phyloP scores from a whole-genome alignment of 2,329 filamentous ascomycete species.

The Aspergillus ochraceoroseus region DNA sequence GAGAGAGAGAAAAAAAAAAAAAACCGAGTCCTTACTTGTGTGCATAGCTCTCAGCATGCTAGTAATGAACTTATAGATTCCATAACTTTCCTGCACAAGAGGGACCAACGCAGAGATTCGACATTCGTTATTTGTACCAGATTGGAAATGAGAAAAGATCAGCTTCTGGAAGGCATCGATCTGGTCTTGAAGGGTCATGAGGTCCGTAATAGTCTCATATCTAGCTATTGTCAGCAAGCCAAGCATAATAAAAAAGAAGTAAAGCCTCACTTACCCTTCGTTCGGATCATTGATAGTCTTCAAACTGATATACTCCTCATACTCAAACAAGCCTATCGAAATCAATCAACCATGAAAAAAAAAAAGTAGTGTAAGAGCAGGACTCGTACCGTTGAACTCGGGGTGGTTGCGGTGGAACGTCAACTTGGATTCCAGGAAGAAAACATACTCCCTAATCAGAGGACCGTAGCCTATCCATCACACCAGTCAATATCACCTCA shows the following conservation, averaged over 20 bases:
- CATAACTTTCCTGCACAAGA: slow-evolving; percentile 94
- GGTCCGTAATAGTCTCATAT: slow-evolving; percentile 89
- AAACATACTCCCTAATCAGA: slow-evolving; percentile 93
- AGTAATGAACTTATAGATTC: slow-evolving; percentile 98
- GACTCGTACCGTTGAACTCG: slow-evolving; percentile 77
- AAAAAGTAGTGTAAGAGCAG: background rate
- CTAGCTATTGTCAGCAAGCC: slow-evolving; percentile 36
- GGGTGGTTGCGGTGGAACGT: slow-evolving; percentile 95
- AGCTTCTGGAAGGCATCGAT: slow-evolving; percentile 98
- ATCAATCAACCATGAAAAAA: slow-evolving; percentile 4
- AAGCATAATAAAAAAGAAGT: background rate
- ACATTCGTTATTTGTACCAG: slow-evolving; percentile 90
- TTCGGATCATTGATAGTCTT: slow-evolving; percentile 99
- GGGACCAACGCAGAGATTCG: slow-evolving; percentile 90
- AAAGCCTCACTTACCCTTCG: slow-evolving; percentile 63
- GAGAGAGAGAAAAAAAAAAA: background rate
- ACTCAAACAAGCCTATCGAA: slow-evolving; percentile 72
- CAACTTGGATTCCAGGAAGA: slow-evolving; percentile 88
- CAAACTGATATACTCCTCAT: slow-evolving; percentile 96
- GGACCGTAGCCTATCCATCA: slow-evolving; percentile 65
- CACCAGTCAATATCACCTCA: slow-evolving; percentile 3
- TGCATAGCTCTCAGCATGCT: slow-evolving; percentile 99
- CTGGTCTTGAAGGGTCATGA: slow-evolving; percentile 95
- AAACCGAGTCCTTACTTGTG: slow-evolving; percentile 58
- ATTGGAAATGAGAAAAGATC: slow-evolving; percentile 93